Base-by-base conservation (phyloP, 192 early-diverging fungal species). In the Gamsiella multidivaricata region DNA sequence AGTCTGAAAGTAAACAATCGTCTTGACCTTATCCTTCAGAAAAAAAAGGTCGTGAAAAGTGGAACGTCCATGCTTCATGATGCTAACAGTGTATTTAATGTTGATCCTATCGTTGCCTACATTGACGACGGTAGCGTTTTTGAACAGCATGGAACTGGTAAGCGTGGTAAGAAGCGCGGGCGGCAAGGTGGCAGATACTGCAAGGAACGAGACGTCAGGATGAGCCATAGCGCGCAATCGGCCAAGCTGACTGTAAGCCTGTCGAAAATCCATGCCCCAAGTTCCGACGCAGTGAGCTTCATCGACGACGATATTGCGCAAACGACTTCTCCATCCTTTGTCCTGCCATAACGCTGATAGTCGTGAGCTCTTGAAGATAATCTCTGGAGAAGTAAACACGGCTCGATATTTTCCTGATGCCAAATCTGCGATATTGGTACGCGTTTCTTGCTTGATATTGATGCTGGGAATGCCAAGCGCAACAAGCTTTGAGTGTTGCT, bases 361-460 rank as follows among this genome's bases (percentile, higher is more conserved):
- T n/a, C n/a, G n/a, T n/a, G n/a, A n/a, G 18, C 33, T 69, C 3
- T n/a, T 50, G 47, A 69, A 50, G 26, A 49, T 37, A 3, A 49
- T n/a, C 56, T 69, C 66, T 14, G 71, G 71, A 55, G 81, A 51
- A 70, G 54, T 29, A 54, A 71, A 71, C 17, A 71, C 59, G 28
- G 47, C 69, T n/a, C 54, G 47, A 20, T 54, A 65, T 34, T 18
- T 25, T 22, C 62, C 62, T 43, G 6, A 12, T 17, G 17, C 36
- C 56, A 58, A 17, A 7, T 58, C 37, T 34, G 41, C 18, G 5
- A 39, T 11, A 14, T 8, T 18, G 36, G 22, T 43, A 58, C 7
- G 28, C 32, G 39, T 34, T 43, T 25, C 39, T 26, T 39, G 11
- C 20, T 39, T 58, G 36, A 58, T 15, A 23, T 31, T 5, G 12